phyloP scores from a whole-genome alignment of 352 stramenopile genomes.

The Thraustochytrium sp. region DNA sequence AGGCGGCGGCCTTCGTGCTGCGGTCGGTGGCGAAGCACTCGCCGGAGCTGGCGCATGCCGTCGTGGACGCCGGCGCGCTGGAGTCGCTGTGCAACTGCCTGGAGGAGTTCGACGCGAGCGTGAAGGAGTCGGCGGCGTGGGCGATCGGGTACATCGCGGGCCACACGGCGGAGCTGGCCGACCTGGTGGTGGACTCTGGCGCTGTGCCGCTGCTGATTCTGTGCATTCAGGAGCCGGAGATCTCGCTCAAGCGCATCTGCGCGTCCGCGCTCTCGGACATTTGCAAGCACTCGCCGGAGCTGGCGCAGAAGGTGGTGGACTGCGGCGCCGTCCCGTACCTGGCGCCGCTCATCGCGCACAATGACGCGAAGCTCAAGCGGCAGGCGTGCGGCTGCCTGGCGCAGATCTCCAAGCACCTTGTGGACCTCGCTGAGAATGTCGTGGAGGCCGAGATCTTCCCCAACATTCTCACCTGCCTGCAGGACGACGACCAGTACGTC shows the following conservation, averaged over 20 bases:
- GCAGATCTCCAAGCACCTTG: slow-evolving; percentile 89
- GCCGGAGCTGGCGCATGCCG: slow-evolving; percentile 82
- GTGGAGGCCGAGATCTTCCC: slow-evolving; percentile 92
- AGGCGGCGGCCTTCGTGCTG: slow-evolving; percentile 85
- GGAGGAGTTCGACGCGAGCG: slow-evolving; percentile 88
- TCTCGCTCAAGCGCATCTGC: slow-evolving; percentile 86
- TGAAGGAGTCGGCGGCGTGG: slow-evolving; percentile 88
- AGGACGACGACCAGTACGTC: slow-evolving; percentile 86
- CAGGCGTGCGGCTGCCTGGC: slow-evolving; percentile 80
- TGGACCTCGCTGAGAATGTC: slow-evolving; percentile 88
- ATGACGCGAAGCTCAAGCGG: slow-evolving; percentile 86
- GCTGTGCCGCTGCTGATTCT: slow-evolving; percentile 85
- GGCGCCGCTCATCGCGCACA: slow-evolving; percentile 83
- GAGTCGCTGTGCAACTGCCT: slow-evolving; percentile 84
- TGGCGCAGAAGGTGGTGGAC: slow-evolving; percentile 85
- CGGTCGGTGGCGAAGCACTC: slow-evolving; percentile 88
- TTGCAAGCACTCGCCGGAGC: slow-evolving; percentile 85
- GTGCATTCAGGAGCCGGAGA: slow-evolving; percentile 89
- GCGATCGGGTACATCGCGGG: slow-evolving; percentile 90
- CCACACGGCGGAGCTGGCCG: slow-evolving; percentile 83
- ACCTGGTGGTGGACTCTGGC: slow-evolving; percentile 84
- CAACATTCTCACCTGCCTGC: slow-evolving; percentile 88
- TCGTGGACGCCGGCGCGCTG: slow-evolving; percentile 82
- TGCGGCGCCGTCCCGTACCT: slow-evolving; percentile 84
- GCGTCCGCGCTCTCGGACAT: slow-evolving; percentile 85